These are phyloP conservation scores for Hypoxylon fragiforme DNA, from an alignment of 495 filamentous ascomycete species.

Conservation along the genomic window DNA sequence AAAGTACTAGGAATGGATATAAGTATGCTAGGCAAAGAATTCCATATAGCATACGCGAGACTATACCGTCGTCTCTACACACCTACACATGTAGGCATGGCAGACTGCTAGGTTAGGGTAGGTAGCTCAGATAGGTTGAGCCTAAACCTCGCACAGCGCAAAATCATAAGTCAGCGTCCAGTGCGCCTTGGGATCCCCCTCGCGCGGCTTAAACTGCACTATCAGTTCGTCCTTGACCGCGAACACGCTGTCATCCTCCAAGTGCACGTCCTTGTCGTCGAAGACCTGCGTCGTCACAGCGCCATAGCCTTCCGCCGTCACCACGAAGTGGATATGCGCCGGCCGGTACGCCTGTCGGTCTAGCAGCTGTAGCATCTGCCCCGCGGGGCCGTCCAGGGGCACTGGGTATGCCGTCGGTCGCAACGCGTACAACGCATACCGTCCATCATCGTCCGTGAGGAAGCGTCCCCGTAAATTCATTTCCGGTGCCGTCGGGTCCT, in stretches of 20 bases:
- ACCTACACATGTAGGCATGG: too few species aligned
- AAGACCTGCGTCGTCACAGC: conserved; percentile 75
- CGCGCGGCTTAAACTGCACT: conserved; percentile 63
- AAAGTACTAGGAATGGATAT: too few species aligned
- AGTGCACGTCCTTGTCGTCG: conserved; percentile 64
- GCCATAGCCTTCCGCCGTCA: conserved; percentile 47
- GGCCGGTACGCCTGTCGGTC: conserved; percentile 74
- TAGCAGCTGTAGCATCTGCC: conserved; percentile 56
- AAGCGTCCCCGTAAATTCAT: conserved; percentile 77
- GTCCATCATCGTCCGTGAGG: conserved; percentile 63
- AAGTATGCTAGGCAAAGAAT: too few species aligned
- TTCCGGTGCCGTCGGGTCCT: conserved; percentile 70
- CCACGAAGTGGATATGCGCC: conserved; percentile 76
- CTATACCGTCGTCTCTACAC: too few species aligned
- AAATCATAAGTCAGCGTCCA: conserved; percentile 65
- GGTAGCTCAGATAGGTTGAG: not conserved
- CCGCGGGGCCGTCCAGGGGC: conserved; percentile 64
- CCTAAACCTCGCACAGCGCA: conserved; percentile 38
- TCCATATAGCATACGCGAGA: too few species aligned
- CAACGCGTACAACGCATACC: conserved; percentile 68
- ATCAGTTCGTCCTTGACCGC: conserved; percentile 76
- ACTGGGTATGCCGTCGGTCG: conserved; percentile 74
- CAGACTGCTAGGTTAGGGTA: not conserved
- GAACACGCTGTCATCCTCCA: conserved; percentile 71
- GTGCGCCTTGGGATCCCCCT: conserved; percentile 61